Percentiles rank a stretch among this genome's conserved stretches.
phyloP scores from a whole-genome alignment of 352 stramenopile species.

The Phytopythium oedochilum region DNA sequence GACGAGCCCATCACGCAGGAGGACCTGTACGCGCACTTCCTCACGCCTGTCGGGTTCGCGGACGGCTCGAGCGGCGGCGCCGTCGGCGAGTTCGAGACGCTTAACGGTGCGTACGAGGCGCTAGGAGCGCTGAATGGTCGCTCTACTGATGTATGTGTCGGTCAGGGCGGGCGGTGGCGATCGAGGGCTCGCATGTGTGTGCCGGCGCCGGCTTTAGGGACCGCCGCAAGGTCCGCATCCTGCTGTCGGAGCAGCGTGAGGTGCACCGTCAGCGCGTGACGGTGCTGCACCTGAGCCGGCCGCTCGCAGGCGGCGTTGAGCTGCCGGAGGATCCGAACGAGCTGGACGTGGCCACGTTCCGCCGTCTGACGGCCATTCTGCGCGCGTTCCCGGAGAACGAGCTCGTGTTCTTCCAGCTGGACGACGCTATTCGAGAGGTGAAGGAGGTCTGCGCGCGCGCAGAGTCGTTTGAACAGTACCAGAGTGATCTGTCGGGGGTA shows the following conservation, averaged over 20 bases:
- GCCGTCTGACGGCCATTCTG: constrained; percentile 72
- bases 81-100: constrained; percentile 53
- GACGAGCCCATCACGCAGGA: constrained; percentile 29
- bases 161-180: constrained; percentile 42
- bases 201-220: constrained; percentile 47
- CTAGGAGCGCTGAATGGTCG: neutral
- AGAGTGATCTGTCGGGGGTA: constrained; percentile 34
- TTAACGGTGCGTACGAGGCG: constrained; percentile 37
- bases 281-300: constrained; percentile 68
- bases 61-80: neutral
- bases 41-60: constrained; percentile 26
- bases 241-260: constrained; percentile 60
- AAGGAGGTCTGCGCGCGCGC: constrained; percentile 45
- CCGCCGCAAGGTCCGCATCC: constrained; percentile 54
- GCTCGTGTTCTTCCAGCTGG: constrained; percentile 62
- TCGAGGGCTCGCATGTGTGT: constrained; percentile 54
- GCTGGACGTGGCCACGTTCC: constrained; percentile 68
- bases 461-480: constrained; percentile 40
- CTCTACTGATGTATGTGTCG: constrained; percentile 8
- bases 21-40: constrained; percentile 53
- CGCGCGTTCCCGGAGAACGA: constrained; percentile 72
- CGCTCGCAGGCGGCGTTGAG: constrained; percentile 52
- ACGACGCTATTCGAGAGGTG: constrained; percentile 59
- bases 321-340: constrained; percentile 71
- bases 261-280: constrained; percentile 49